Evolutionary conservation across 441 rosid species (phyloP), one percentile per base, ranked within the genome.

Genomic region (Geranium incanum): DNA sequence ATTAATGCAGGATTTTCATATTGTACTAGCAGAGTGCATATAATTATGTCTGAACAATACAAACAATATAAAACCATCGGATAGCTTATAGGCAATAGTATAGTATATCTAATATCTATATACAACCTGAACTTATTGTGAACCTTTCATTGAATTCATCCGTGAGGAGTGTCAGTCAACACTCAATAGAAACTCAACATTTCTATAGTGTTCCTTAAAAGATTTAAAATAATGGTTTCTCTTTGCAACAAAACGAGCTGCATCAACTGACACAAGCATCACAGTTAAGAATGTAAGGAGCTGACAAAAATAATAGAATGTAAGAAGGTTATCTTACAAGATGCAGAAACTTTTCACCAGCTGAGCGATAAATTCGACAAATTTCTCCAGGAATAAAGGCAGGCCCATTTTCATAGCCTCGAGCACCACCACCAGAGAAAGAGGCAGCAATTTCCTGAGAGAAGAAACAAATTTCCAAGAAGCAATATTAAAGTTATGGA

Each of bases 311-410:
- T 28, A 28, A 28, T 28, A 63, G 66, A 63, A 63, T 28, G 7
- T 28, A 13, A 63, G 37, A 63, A 65, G 70, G 43, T 52, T 77
- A 33, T 62, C 85, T 48, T 92, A 95, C 99, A 79, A 91, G 91
- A 74, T 89, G 91, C 62, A 95, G 84, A 83, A 89, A 83, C 78
- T 86, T 88, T 80, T 95, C 97, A 73, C 90, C 89, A 78, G 89
- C 87, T 71, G 91, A 84, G 39, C 86, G 91, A 81, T 87, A 95
- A 68, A 86, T 77, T 75, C 88, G 88, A 79, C 94, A 86, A 72
- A 93, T 86, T 84, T 91, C 98, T 76, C 91, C 97, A 36, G 98
- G 98, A 78, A 88, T 87, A 81, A 89, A 87, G 69, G 92, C 92
- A 76, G 95, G 91, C 36, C 93, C 92, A 71, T 85, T 84, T 76